Base-by-base conservation (phyloP, 768 basidiomycete genomes). In the Strobilomyces echinocephalus region DNA sequence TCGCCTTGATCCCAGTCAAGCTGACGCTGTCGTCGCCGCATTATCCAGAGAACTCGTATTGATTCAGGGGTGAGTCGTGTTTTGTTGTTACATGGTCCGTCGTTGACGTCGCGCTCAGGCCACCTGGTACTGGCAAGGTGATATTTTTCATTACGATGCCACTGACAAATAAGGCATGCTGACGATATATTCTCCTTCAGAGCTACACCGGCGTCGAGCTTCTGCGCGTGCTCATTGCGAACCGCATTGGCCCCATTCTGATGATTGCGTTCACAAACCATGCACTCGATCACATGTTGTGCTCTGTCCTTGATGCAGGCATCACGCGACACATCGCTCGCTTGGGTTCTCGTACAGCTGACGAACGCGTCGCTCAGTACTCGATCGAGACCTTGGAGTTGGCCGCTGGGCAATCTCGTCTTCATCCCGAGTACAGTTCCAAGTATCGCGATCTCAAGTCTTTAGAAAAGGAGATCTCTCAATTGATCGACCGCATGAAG, bases 51-150 rank as follows among this genome's bases (percentile, higher is more conserved):
- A 88, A 58, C 64, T 90, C 0, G 73, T 79, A 0, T 67, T 91
- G 44, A 85, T 91, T 36, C 87, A 91, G 69, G 89, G 88, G 84
- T 87, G 60, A 57, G 71, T 58, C 48, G 50, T 21, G 2, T 33
- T 11, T 11, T 2, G 44, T 7, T 18, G 8, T 7, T 15, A 8
- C n/a, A 30, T 7, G 11, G 8, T 31, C 45, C 0, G 9, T 42
- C 10, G 20, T 44, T 49, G 2, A 50, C 51, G 26, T 45, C 26
- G 28, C 26, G 4, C 35, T 4, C 53, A 87, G 86, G 42, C 88
- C 88, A 24, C 88, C 88, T 1, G 88, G 88, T 1, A 89, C 88
- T 0, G 88, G 88, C 56, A 88, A 88, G 77, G 84, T 84, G 41
- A 56, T 52, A 28, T 16, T 20, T n/a, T n/a, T n/a, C n/a, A n/a